Conservation (phyloP, 495 filamentous ascomycete species). For the Gamarada debralockiae region DNA sequence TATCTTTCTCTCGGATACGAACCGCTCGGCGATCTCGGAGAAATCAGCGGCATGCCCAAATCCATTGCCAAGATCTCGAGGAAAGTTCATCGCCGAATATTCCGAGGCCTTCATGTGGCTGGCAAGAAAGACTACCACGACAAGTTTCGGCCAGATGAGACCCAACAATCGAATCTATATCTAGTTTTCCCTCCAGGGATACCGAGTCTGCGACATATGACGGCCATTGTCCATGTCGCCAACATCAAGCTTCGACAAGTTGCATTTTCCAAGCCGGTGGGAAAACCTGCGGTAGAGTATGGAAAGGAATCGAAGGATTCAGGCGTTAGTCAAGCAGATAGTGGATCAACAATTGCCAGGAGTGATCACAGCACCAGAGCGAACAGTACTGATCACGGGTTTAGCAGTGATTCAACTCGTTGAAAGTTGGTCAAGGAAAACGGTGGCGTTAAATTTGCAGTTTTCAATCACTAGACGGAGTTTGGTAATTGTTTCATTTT, state of each 20-base stretch:
- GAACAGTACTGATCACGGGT: too few relatives aligned
- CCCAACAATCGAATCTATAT: conserved; percentile 28
- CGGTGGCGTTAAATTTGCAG: too few relatives aligned
- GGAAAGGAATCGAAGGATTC: neutral
- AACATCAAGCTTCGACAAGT: conserved; percentile 27
- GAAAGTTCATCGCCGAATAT: conserved; percentile 28
- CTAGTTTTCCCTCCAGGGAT: conserved; percentile 30
- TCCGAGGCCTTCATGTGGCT: conserved; percentile 30
- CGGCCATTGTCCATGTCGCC: conserved; percentile 38
- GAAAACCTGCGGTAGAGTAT: neutral
- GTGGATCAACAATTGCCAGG: too few relatives aligned
- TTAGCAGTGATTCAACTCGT: too few relatives aligned
- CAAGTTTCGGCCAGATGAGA: conserved; percentile 35
- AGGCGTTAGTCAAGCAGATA: too few relatives aligned
- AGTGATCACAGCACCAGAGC: too few relatives aligned
- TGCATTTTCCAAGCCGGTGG: neutral
- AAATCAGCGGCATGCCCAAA: conserved; percentile 30
- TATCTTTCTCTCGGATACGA: conserved; percentile 41
- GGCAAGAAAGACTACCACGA: conserved; percentile 44
- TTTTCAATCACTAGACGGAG: too few relatives aligned
- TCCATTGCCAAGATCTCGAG: conserved; percentile 27
- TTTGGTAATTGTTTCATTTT: too few relatives aligned
- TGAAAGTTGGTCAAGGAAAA: too few relatives aligned
- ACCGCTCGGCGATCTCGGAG: conserved; percentile 28
- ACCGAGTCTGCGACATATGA: conserved; percentile 28